phyloP scores from a whole-genome alignment of 768 basidiomycete species.

The Leccinum broughii region DNA sequence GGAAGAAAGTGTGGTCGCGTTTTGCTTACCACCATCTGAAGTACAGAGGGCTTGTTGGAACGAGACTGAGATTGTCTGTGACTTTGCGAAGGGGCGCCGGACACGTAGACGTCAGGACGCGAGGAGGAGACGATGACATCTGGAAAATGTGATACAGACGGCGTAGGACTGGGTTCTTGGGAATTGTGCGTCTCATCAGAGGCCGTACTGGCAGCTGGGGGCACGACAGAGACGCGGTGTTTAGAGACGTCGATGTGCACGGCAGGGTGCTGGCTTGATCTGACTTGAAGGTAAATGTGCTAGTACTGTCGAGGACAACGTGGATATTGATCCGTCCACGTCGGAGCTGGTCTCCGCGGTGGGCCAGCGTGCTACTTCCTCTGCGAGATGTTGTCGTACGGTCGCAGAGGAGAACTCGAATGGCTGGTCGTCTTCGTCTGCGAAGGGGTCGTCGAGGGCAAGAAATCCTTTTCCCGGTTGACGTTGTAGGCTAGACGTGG shows the following conservation, averaged over 20 bases:
- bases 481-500: slow-evolving; percentile 13
- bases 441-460: slow-evolving; percentile 70
- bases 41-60: slow-evolving; percentile 63
- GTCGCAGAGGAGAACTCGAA: slow-evolving; percentile 59
- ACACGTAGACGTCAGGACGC: slow-evolving; percentile 22
- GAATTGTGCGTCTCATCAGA: background rate
- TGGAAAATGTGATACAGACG: slow-evolving; percentile 23
- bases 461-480: slow-evolving; percentile 31
- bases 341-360: slow-evolving; percentile 34
- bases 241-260: slow-evolving; percentile 48
- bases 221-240: slow-evolving; percentile 29
- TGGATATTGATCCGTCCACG: slow-evolving; percentile 51
- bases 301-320: slow-evolving; percentile 48
- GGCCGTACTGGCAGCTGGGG: background rate
- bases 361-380: slow-evolving; percentile 41
- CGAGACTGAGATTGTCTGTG: slow-evolving; percentile 50
- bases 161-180: slow-evolving; percentile 4
- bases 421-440: slow-evolving; percentile 49
- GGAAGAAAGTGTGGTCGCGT: slow-evolving; percentile 86
- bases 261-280: slow-evolving; percentile 30
- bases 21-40: slow-evolving; percentile 80
- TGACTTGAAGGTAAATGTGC: slow-evolving; percentile 19
- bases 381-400: slow-evolving; percentile 64
- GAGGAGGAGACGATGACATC: slow-evolving; percentile 34
- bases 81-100: slow-evolving; percentile 18